phyloP scores from a whole-genome alignment of 2,329 filamentous ascomycete species.

The Diplodia intermedia region DNA sequence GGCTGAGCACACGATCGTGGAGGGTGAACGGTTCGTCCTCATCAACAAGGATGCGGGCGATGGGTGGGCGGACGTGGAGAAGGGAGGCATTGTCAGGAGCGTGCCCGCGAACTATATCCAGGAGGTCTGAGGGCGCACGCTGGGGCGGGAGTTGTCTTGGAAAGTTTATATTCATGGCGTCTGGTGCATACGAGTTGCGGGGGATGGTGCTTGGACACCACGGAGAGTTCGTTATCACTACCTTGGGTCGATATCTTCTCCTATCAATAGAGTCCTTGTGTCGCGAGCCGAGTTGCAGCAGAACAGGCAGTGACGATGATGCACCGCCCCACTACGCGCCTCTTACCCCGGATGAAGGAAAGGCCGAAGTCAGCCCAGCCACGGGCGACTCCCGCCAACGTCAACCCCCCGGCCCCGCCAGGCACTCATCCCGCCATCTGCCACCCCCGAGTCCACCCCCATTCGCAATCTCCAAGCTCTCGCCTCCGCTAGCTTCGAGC shows the following conservation, averaged over 20 bases:
- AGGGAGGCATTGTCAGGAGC: conserved; percentile 82
- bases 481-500: conserved; percentile 16
- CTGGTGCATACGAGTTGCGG: conserved; percentile 17
- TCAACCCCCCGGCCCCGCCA: conserved; percentile 32
- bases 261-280: neutral
- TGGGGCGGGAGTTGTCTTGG: conserved; percentile 8
- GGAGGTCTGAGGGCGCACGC: conserved; percentile 56
- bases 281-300: neutral
- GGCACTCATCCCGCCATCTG: conserved; percentile 29
- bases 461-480: conserved; percentile 22
- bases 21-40: conserved; percentile 90
- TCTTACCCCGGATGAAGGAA: conserved; percentile 32
- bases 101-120: conserved; percentile 95
- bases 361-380: conserved; percentile 29
- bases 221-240: neutral
- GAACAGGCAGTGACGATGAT: neutral
- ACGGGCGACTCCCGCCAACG: conserved; percentile 28
- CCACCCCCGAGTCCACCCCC: conserved; percentile 27
- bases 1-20: conserved; percentile 85
- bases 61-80: conserved; percentile 97
- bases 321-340: conserved; percentile 20
- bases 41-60: conserved; percentile 88
- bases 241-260: neutral
- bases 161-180: conserved; percentile 24
- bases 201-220: neutral